Percentiles rank a stretch among this genome's conserved stretches.
Evolutionary conservation across 2,329 filamentous ascomycete species (phyloP).

Genomic region (Aspergillus alliaceus): DNA sequence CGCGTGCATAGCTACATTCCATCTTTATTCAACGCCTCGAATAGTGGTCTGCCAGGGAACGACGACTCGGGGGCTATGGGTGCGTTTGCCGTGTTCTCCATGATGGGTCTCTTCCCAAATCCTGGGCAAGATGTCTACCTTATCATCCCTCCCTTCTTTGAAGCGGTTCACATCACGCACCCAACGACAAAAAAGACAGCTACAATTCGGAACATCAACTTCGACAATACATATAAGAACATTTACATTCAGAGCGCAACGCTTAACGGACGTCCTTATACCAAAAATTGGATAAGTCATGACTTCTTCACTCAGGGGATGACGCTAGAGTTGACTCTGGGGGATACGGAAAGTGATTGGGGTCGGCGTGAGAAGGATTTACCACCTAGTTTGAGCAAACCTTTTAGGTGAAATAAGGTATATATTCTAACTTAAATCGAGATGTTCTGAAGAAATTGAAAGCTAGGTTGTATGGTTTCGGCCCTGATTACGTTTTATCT

Average conservation of each 20-base stretch:
- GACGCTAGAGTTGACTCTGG: conserved; percentile 63
- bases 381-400: conserved; percentile 48
- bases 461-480: background rate
- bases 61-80: conserved; percentile 71
- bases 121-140: conserved; percentile 68
- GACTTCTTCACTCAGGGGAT: conserved; percentile 66
- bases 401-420: background rate
- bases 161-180: conserved; percentile 57
- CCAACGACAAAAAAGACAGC: conserved; percentile 61
- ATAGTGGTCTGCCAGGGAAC: conserved; percentile 64
- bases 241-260: conserved; percentile 68
- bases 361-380: conserved; percentile 60
- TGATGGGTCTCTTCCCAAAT: conserved; percentile 71
- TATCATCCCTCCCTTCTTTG: conserved; percentile 67
- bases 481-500: background rate
- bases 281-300: conserved; percentile 66
- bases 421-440: background rate
- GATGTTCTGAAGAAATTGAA: background rate
- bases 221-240: conserved; percentile 55
- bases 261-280: conserved; percentile 60
- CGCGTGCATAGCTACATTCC: conserved; percentile 66
- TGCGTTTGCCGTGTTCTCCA: conserved; percentile 63
- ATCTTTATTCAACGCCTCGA: conserved; percentile 56
- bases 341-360: conserved; percentile 63
- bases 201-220: conserved; percentile 58